Evolutionary conservation across 108 stramenopile species (phyloP), one percentile per base, ranked within the genome.

Genomic region (Skeletonema marinoi): DNA sequence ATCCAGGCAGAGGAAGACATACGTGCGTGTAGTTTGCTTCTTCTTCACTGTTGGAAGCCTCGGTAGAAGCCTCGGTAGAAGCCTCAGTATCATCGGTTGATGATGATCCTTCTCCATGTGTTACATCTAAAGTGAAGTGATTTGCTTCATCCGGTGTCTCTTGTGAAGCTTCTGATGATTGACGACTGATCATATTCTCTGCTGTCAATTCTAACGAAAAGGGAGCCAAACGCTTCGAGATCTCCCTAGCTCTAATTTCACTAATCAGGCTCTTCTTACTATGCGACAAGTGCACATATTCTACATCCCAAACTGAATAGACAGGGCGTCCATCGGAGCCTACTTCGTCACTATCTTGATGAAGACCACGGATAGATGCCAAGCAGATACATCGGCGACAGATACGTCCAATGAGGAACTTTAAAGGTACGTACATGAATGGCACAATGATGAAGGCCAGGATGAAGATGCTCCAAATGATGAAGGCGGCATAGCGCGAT

Each of bases 391-490:
- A 3, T 66, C 64, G 32, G 25, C 64, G 16, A 4, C 19, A 54
- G 48, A 48, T 29, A 42, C 36, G 65, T 21, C 17, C 35, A 7
- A 39, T 16, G 14, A 14, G 13, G 64, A 63, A 74, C 25, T 64
- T 64, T n/a, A 74, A 36, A 2, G 13, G 33, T 35, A 21, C 7
- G 42, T 44, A 65, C 1, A 74, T 2, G 30, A 16, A 38, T 29
- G 73, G 73, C 10, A 74, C 36, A 14, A 74, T 32, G 32, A 74
- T 56, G 73, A 74, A 74, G 8, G 65, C 38, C 11, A 65, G 8
- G 21, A 74, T 46, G 42, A 74, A 46, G 32, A 74, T 32, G 4
- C 33, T 64, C 64, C 73, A 74, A 14, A 74, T 65, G 50, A 74
- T 54, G n/a, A 74, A 65, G 32, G 65, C 73, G 7, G 51, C 73